These are phyloP conservation scores for Coniferiporia sulphurascens DNA, from an alignment of 1,284 basidiomycete species.

Conservation along the genomic window DNA sequence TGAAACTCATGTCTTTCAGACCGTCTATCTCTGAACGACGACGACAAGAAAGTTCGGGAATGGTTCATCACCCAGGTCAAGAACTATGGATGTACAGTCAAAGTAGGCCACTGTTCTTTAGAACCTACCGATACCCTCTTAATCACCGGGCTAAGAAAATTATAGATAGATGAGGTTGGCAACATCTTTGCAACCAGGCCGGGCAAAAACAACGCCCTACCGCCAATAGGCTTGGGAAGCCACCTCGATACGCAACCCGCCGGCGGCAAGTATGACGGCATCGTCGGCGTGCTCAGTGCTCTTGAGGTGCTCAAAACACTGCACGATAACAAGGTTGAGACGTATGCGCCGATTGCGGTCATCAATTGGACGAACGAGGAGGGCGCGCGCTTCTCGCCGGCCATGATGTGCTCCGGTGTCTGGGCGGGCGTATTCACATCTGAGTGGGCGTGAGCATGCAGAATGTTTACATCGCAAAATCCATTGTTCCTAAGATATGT, in stretches of 20 bases:
- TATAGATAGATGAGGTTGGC: constrained; percentile 14
- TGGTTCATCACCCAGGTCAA: constrained; percentile 23
- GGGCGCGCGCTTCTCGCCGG: constrained; percentile 25
- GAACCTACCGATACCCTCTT: not conserved
- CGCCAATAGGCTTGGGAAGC: constrained; percentile 22
- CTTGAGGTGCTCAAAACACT: constrained; percentile 24
- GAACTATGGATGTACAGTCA: constrained; percentile 22
- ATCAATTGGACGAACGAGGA: constrained; percentile 27
- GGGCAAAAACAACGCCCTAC: constrained; percentile 17
- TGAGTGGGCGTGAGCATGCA: constrained; percentile 18
- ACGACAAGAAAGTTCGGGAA: constrained; percentile 20
- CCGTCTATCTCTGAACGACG: constrained; percentile 22
- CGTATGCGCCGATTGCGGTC: constrained; percentile 22
- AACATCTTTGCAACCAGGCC: constrained; percentile 23
- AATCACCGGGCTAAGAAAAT: not conserved
- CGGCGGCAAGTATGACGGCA: constrained; percentile 26
- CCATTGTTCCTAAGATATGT: not conserved
- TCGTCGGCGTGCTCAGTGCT: constrained; percentile 24
- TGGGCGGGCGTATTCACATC: constrained; percentile 23
- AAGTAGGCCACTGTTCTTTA: not conserved
- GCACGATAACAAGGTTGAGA: constrained; percentile 23
- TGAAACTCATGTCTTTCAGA: not conserved
- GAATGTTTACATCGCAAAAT: not conserved
- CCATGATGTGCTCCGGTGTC: constrained; percentile 22
- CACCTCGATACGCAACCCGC: constrained; percentile 24